A percentile compares a stretch with the other conserved stretches of the same genome.
Evolutionary conservation across 2,329 filamentous ascomycete genomes (phyloP).

Genomic region (Daldinia sp.): DNA sequence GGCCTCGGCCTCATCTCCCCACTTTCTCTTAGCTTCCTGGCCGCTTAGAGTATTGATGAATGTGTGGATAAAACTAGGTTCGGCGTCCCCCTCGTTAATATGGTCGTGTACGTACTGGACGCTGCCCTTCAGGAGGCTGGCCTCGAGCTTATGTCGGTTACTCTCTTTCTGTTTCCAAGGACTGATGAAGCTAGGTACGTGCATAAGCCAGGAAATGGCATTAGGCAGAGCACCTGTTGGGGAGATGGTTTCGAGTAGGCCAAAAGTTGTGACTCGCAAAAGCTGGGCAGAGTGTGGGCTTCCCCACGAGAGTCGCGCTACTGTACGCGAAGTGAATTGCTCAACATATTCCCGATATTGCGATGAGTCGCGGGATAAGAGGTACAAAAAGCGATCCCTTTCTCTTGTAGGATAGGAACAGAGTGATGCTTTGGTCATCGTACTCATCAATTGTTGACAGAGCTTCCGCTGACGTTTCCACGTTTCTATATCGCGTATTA

Average conservation of each 20-base stretch:
- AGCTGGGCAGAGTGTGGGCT: slow-evolving; percentile 51
- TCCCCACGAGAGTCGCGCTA: slow-evolving; percentile 57
- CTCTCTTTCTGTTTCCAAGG: slow-evolving; percentile 57
- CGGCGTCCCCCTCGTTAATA: slow-evolving; percentile 45
- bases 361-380: slow-evolving; percentile 50
- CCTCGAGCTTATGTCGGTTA: slow-evolving; percentile 51
- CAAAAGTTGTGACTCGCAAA: slow-evolving; percentile 56
- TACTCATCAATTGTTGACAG: slow-evolving; percentile 54
- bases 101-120: slow-evolving; percentile 49
- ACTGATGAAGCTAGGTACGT: slow-evolving; percentile 51
- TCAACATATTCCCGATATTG: slow-evolving; percentile 57
- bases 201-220: slow-evolving; percentile 50
- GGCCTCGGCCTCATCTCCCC: slow-evolving; percentile 50
- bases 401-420: slow-evolving; percentile 55
- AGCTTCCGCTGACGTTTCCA: slow-evolving; percentile 60
- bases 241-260: slow-evolving; percentile 56
- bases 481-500: slow-evolving; percentile 46
- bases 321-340: slow-evolving; percentile 57
- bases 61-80: slow-evolving; percentile 54
- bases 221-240: slow-evolving; percentile 56
- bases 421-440: slow-evolving; percentile 48
- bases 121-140: slow-evolving; percentile 49
- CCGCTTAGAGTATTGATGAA: slow-evolving; percentile 48
- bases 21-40: slow-evolving; percentile 38
- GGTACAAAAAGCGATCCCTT: slow-evolving; percentile 55